Evolutionary conservation across 192 early-diverging fungal species (phyloP), one percentile per base, ranked within the genome.

Genomic region (Coemansia sp.): DNA sequence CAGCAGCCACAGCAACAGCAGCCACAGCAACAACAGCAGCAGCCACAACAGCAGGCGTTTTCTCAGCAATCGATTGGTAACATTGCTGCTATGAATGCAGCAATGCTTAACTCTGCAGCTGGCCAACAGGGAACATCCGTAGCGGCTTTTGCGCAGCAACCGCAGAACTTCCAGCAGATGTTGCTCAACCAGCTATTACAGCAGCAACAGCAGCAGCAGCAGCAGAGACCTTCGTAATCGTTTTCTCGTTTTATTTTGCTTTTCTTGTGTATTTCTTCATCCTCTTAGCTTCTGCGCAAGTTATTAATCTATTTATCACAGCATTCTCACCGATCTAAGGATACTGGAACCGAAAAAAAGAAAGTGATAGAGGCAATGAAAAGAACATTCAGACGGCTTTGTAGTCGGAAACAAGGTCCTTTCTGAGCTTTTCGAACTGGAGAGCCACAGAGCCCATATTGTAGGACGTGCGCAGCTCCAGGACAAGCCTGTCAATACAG

Each of bases 141-240:
- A 16, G 55, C 68, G 8, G 69, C 66, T 12, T 78, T 78, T 61
- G 45, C 69, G 1, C 60, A 65, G 9, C 77, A 74, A 41, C 77
- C 67, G 6, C 77, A 51, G 61, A 68, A 73, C 56, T 64, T 68
- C 37, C 72, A 79, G 19, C 76, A 70, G 37, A 19, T 71, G 22
- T 51, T 79, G 15, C 41, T 67, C 32, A 74, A 45, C 41, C 73
- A 80, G 41, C 45, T 68, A 19, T 16, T 80, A 16, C 78, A 74
- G 45, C 68, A 73, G n/a, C 76, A 77, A n/a, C 76, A 77, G 45
- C 72, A 72, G 43, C 68, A 67, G 37, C 74, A 76, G 58, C 72
- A 74, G 37, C 63, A 66, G 19, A 65, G 71, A 5, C 76, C 71
- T 54, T 78, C 76, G n/a, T 78, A 65, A 19, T 63, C 62, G 46